Conservation (phyloP, 768 basidiomycete species). For the Boletus reticulatus region DNA sequence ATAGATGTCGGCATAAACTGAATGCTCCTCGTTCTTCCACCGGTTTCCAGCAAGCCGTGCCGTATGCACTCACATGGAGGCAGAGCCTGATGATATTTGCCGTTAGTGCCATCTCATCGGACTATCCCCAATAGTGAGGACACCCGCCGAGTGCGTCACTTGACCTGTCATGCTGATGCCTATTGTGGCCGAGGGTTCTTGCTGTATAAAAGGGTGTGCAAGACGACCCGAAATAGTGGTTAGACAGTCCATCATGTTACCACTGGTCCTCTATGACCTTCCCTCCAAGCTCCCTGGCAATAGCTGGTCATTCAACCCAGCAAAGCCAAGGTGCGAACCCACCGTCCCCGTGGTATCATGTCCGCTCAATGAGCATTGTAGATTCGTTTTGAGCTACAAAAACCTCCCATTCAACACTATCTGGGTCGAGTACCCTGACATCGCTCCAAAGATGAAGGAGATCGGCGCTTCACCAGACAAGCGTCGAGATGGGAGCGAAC, state of each 20-base stretch:
- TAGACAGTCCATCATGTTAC: slow-evolving; percentile 14
- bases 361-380: slow-evolving; percentile 4
- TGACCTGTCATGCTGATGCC: background rate
- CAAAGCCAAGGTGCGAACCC: slow-evolving; percentile 34
- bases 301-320: slow-evolving; percentile 38
- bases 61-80: no score
- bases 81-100: no score
- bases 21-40: no score
- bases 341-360: background rate
- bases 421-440: slow-evolving; percentile 36
- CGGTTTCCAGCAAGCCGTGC: no score
- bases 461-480: slow-evolving; percentile 26
- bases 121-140: no score
- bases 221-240: background rate
- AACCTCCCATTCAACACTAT: slow-evolving; percentile 32
- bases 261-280: slow-evolving; percentile 37
- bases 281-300: slow-evolving; percentile 30
- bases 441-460: slow-evolving; percentile 22
- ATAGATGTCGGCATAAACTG: no score
- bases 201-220: background rate
- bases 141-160: no score
- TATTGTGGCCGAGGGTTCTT: background rate
- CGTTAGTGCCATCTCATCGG: no score
- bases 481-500: slow-evolving; percentile 14
- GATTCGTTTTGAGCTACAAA: slow-evolving; percentile 33